phyloP scores from a whole-genome alignment of 768 basidiomycete genomes.

The Psilocybe subaeruginosa region DNA sequence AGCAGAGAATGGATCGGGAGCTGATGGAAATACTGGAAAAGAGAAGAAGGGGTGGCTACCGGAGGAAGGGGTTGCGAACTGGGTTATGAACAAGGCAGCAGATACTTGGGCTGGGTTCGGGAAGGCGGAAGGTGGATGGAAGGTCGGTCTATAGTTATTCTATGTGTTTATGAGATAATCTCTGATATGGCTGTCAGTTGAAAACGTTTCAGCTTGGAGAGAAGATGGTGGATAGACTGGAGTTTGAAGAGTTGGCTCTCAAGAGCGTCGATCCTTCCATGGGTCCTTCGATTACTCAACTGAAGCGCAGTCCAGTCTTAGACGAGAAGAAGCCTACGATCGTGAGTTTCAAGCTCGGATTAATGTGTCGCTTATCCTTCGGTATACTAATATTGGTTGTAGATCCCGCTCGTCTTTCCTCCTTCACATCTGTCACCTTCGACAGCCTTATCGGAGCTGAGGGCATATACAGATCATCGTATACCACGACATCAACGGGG shows the following conservation, averaged over 20 bases:
- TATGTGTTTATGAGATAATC: too few relatives aligned
- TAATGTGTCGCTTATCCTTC: background rate
- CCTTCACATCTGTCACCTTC: slow-evolving; percentile 39
- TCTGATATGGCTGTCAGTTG: slow-evolving; percentile 38
- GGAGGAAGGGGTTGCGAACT: slow-evolving; percentile 49
- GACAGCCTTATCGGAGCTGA: slow-evolving; percentile 49
- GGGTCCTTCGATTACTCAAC: slow-evolving; percentile 50
- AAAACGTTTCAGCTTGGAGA: slow-evolving; percentile 68
- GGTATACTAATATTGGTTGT: background rate
- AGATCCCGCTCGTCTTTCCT: slow-evolving; percentile 75
- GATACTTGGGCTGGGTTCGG: slow-evolving; percentile 70
- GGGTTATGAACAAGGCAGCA: slow-evolving; percentile 54
- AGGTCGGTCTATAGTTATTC: slow-evolving; percentile 41
- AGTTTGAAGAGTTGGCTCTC: slow-evolving; percentile 81
- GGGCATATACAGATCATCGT: slow-evolving; percentile 51
- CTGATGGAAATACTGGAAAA: slow-evolving; percentile 1
- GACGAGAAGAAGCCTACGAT: slow-evolving; percentile 23
- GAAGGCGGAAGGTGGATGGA: slow-evolving; percentile 72
- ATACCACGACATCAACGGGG: slow-evolving; percentile 68
- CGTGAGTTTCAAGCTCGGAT: slow-evolving; percentile 9
- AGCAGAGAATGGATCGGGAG: slow-evolving; percentile 26
- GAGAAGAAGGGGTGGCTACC: slow-evolving; percentile 34
- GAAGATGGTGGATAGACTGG: slow-evolving; percentile 68
- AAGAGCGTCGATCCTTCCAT: slow-evolving; percentile 73
- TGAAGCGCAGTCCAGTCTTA: slow-evolving; percentile 20